Percentiles rank a stretch among this genome's conserved stretches.
phyloP scores from a whole-genome alignment of 306 rosid genomes.

The Vigna reflexopilosa region DNA sequence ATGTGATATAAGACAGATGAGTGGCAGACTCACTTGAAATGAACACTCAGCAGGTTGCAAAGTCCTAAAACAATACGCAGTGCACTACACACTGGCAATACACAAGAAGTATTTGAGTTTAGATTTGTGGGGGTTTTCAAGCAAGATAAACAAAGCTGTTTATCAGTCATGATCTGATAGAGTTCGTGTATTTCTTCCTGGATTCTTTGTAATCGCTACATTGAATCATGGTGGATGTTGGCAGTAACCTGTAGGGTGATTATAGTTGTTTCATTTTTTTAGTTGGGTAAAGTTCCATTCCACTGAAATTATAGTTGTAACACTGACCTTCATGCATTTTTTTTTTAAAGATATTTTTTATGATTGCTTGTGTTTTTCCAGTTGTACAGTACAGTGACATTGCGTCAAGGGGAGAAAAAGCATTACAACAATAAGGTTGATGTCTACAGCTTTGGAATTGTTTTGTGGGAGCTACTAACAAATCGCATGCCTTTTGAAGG shows the following conservation, averaged over 20 bases:
- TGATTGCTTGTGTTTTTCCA: conserved; percentile 42
- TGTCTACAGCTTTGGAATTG: conserved; percentile 89
- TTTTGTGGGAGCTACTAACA: conserved; percentile 83
- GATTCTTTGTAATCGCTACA: neutral
- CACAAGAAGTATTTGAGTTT: neutral
- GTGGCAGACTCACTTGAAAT: conserved; percentile 5
- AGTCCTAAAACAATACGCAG: neutral
- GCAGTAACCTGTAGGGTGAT: neutral
- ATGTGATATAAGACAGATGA: neutral
- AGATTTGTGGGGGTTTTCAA: neutral
- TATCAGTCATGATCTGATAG: conserved; percentile 15
- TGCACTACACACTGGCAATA: neutral
- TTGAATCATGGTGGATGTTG: neutral
- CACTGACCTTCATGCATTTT: neutral
- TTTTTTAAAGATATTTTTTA: neutral
- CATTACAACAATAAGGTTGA: conserved; percentile 91
- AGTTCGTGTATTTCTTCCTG: neutral
- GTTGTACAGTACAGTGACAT: conserved; percentile 88
- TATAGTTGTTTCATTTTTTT: conserved; percentile 1
- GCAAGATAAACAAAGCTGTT: neutral
- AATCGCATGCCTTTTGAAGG: conserved; percentile 95
- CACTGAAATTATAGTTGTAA: neutral
- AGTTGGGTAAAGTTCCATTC: neutral
- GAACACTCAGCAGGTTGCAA: neutral
- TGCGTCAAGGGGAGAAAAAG: conserved; percentile 91